Evolutionary conservation across 257 asterid genomes (phyloP).

Genomic region (Paulownia fortunei): DNA sequence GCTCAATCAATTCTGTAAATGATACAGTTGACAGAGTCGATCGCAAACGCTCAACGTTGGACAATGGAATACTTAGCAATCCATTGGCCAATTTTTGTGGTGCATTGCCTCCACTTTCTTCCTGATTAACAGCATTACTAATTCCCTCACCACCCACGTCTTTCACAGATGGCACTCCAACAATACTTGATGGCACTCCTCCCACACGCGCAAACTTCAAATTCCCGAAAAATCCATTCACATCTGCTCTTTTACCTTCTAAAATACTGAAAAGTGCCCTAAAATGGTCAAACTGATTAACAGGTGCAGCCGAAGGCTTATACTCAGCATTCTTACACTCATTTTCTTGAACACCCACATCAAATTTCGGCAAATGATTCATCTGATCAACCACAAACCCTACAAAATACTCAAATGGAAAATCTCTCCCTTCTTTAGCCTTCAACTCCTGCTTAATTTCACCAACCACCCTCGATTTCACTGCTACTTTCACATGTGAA

Average conservation of each 20-base stretch:
- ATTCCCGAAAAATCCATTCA: constrained; percentile 76
- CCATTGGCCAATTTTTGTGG: constrained; percentile 71
- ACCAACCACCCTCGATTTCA: constrained; percentile 32
- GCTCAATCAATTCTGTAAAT: constrained; percentile 84
- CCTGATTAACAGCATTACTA: constrained; percentile 54
- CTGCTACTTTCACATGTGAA: constrained; percentile 32
- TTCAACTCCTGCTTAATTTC: constrained; percentile 49
- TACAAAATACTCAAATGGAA: constrained; percentile 67
- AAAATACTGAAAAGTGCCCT: constrained; percentile 60
- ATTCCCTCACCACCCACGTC: constrained; percentile 62
- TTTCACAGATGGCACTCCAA: constrained; percentile 67
- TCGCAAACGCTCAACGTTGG: constrained; percentile 93
- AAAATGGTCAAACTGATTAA: constrained; percentile 62
- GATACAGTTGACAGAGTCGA: constrained; percentile 86
- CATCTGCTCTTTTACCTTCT: constrained; percentile 89
- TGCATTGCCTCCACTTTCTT: constrained; percentile 63
- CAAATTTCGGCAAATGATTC: constrained; percentile 69
- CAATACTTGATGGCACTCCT: constrained; percentile 86
- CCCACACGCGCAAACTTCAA: constrained; percentile 94
- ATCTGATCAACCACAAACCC: constrained; percentile 80
- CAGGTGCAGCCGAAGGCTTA: constrained; percentile 35
- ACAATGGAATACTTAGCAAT: constrained; percentile 85
- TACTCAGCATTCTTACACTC: constrained; percentile 44
- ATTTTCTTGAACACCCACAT: constrained; percentile 52
- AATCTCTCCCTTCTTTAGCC: constrained; percentile 56